Base-by-base conservation (phyloP, 768 basidiomycete species). In the Lenzites betulinus region DNA sequence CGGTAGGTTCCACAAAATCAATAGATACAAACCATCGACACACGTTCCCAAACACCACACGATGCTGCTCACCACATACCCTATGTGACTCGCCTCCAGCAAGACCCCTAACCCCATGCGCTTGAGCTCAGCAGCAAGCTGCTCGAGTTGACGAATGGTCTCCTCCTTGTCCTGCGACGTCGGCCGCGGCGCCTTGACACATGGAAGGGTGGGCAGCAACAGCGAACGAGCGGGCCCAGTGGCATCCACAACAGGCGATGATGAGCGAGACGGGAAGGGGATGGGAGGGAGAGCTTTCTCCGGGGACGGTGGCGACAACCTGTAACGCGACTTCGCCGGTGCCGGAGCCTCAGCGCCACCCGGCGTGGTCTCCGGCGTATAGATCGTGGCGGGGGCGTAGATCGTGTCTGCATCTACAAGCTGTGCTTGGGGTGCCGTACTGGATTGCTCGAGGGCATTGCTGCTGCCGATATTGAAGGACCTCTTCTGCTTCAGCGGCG, bases 81-180 rank as follows among this genome's bases (percentile, higher is more conserved):
- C n/a, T n/a, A n/a, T n/a, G n/a, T n/a, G n/a, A n/a, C n/a, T n/a
- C n/a, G n/a, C n/a, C n/a, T n/a, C n/a, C n/a, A n/a, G n/a, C n/a
- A n/a, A n/a, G n/a, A n/a, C n/a, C n/a, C 54, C 51, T 12, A 50
- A 28, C 16, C 22, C 36, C 62, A 59, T 58, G 22, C 54, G 41
- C 26, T 58, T 58, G 8, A 66, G 53, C 49, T 59, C 54, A 1
- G 58, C 66, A 6, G 66, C 66, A n/a, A 67, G 63, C 39, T 56
- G 30, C 47, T 67, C 63, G 1, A 67, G 66, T 51, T 64, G 57
- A 28, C 58, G 54, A 23, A 67, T 38, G 11, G 66, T 67, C 33
- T 61, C 60, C 18, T 63, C 61, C 9, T 51, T 44, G 20, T 58
- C 61, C 16, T 49, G 47, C 4, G 61, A 63, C 5, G 58, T 30